Evolutionary conservation across 2,329 filamentous ascomycete species (phyloP), one percentile per base, ranked within the genome.

Genomic region (Sordariomycetes sp.): DNA sequence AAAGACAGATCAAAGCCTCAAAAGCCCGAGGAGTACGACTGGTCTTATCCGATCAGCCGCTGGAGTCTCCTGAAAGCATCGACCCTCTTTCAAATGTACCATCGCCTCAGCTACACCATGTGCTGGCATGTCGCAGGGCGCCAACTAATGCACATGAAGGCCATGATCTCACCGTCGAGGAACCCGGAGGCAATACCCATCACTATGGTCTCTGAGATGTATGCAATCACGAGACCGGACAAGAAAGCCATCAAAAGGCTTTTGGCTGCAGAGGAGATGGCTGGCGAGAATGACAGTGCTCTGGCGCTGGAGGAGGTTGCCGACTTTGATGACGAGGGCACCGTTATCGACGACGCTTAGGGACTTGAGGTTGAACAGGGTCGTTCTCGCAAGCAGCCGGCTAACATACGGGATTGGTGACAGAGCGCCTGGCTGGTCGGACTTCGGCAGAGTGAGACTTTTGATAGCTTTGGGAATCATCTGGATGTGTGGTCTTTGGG

Each of bases 21-120:
- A 19, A 25, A 15, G 12, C 30, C 15, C 14, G 14, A 26, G 6
- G 33, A 35, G 16, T 20, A 6, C 19, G 30, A 19, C 16, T 35
- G 19, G 26, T 17, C 19, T 30, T 17, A n/a, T 12, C 36, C 46
- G 0, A 51, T 57, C 9, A 62, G 57, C 18, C 47, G 42, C 4
- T 76, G 69, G 70, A 55, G 59, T 4, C 47, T 70, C 3, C 49
- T 75, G 12, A 70, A 70, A 37, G 72, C 71, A 0, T 72, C 69
- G 2, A 54, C 53, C 4, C 50, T 59, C 4, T 74, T 70, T 46
- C 61, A 59, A 27, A 26, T 53, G n/a, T 58, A 51, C 23, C 54
- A 60, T 41, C 33, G 39, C 0, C 37, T 4, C 0, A 38, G 33
- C 1, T 37, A 49, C 1, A 43, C 27, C 1, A 64, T 74, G 34